phyloP scores from a whole-genome alignment of 768 basidiomycete genomes.

The Dioszegia crocea region DNA sequence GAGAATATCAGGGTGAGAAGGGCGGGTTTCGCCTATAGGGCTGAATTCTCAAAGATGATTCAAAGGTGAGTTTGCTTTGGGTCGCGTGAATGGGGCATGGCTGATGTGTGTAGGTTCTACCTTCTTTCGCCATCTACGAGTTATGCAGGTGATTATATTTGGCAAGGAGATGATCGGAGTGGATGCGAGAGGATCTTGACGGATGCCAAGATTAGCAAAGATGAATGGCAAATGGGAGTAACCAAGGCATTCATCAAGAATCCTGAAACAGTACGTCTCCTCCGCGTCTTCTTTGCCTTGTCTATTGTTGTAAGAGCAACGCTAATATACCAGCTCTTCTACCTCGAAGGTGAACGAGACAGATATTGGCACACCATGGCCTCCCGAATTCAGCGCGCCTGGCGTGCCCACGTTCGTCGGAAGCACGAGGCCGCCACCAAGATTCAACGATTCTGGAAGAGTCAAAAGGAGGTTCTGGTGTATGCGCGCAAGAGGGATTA shows the following conservation, averaged over 20 bases:
- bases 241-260: conserved; percentile 99
- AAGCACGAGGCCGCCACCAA: conserved; percentile 90
- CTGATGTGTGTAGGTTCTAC: conserved; percentile 61
- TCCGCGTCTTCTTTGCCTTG: conserved; percentile 9
- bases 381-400: conserved; percentile 88
- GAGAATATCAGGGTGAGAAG: conserved; percentile 97
- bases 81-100: not conserved
- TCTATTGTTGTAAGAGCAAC: too few relatives aligned
- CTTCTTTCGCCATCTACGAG: conserved; percentile 89
- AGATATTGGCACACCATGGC: conserved; percentile 99
- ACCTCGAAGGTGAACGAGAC: conserved; percentile 96
- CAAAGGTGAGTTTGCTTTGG: conserved; percentile 57
- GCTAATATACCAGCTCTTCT: conserved; percentile 68
- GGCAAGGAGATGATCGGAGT: conserved; percentile 82
- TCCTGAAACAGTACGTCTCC: conserved; percentile 78
- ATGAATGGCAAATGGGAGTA: conserved; percentile 99
- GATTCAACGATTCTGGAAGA: conserved; percentile 98
- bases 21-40: conserved; percentile 96
- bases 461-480: conserved; percentile 87
- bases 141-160: conserved; percentile 97
- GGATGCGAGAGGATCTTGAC: conserved; percentile 89
- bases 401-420: conserved; percentile 91
- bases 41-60: conserved; percentile 98
- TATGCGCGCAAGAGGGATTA: conserved; percentile 90
- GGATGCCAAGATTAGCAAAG: conserved; percentile 90